Conservation (phyloP, 768 basidiomycete genomes). For the Russula emetica region DNA sequence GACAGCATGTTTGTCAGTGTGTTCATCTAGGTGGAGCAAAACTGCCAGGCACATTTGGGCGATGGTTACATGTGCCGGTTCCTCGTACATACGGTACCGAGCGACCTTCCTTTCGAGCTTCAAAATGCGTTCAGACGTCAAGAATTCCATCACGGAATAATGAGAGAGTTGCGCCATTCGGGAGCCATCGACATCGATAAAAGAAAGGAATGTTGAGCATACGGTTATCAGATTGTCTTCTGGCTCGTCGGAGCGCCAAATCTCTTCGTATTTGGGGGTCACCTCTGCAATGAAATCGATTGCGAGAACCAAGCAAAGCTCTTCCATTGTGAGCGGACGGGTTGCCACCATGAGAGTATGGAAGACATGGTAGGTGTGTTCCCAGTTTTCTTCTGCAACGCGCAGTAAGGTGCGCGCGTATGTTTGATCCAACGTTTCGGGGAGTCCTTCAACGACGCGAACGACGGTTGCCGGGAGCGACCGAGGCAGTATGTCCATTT, state of each 20-base stretch:
- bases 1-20: neutral
- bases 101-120: constrained; percentile 4
- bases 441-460: neutral
- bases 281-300: constrained; percentile 14
- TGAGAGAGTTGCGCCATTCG: constrained; percentile 12
- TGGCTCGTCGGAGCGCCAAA: constrained; percentile 15
- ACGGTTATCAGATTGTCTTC: constrained; percentile 4
- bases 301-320: constrained; percentile 16
- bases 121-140: constrained; percentile 13
- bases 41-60: constrained; percentile 15
- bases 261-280: constrained; percentile 15
- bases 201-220: constrained; percentile 13
- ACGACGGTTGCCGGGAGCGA: constrained; percentile 15
- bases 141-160: constrained; percentile 15
- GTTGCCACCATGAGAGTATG: constrained; percentile 11
- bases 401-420: constrained; percentile 13
- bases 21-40: constrained; percentile 13
- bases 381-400: constrained; percentile 19
- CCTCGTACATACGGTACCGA: constrained; percentile 3
- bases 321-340: constrained; percentile 15
- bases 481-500: constrained; percentile 5
- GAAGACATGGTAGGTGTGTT: constrained; percentile 15
- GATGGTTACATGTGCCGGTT: constrained; percentile 8
- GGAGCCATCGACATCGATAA: constrained; percentile 10
- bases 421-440: constrained; percentile 8